Base-by-base conservation (phyloP, 2,329 filamentous ascomycete genomes). In the Colletotrichum lindemuthianum region DNA sequence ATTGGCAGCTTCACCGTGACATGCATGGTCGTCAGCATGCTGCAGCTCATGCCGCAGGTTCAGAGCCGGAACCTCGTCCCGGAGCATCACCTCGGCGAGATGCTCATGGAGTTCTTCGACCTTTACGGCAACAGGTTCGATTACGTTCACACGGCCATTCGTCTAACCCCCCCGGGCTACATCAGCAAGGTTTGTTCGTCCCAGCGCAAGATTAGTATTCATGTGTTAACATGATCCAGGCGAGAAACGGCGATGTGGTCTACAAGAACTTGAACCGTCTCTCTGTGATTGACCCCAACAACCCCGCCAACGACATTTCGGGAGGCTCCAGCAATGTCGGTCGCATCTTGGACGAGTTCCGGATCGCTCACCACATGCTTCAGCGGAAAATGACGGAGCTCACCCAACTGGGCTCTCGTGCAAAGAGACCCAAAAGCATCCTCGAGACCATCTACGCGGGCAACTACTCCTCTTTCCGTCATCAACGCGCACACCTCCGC, bases 1-100 rank as follows among this genome's bases (percentile, higher is more conserved):
- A 88, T 99, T 56, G 96, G 96, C 58, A 96, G 96, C 3, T 98
- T 97, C 74, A 92, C 93, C 1, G 91, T 97, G 68, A 97, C 95
- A 60, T 99, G 96, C 80, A 83, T 99, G 67, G 92, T 97, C 6
- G 92, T 96, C 63, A 96, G 92, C 80, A 88, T 97, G 76, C 79
- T 98, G 50, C 92, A 97, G 74, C 83, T 92, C 68, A 87, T 93
- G 81, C 92, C 93, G 9, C 85, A 89, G 66, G 82, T 90, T 1
- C 88, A 92, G 70, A 87, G 85, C 66, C 78, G 84, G 33, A 85
- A 82, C 63, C 80, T 91, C 71, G 73, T 84, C 5, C 81, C 85
- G 1, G 82, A 88, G 41, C 84, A 89, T 52, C 89, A 96, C 69
- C 85, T 97, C 1, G 94, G 93, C 11, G 87, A 93, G 69, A 81